A percentile compares a stretch with the other conserved stretches of the same genome.
These are phyloP conservation scores for Saccharum hybrid DNA, from an alignment of 202 grass and related monocot species.

Conservation along the genomic window DNA sequence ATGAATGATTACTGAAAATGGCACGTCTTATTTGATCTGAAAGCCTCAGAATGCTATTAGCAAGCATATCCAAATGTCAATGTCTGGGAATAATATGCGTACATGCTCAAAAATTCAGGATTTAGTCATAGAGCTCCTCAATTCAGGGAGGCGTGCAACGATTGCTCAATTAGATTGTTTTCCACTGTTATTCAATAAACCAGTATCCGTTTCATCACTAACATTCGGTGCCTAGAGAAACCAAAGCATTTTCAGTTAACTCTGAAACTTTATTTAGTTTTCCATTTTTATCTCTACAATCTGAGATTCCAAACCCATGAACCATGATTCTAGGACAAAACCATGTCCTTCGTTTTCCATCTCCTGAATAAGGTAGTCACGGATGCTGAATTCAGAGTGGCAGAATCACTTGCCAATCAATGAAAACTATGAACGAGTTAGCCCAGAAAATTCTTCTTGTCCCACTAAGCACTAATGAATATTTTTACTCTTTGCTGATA, in stretches of 20 bases:
- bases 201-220: neutral
- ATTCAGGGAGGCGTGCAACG: neutral
- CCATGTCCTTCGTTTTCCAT: neutral
- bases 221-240: too few species aligned
- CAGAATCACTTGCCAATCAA: neutral
- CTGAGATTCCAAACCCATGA: neutral
- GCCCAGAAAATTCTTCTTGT: neutral
- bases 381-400: neutral
- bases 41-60: neutral
- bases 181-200: neutral
- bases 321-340: neutral
- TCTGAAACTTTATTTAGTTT: neutral
- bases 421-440: neutral
- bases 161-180: neutral
- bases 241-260: neutral
- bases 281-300: neutral
- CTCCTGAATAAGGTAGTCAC: conserved; percentile 3
- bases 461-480: neutral
- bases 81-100: neutral
- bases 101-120: neutral
- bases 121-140: neutral
- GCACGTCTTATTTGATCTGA: neutral
- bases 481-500: neutral
- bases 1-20: neutral
- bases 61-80: neutral